Base-by-base conservation (phyloP, 139 green algal species). In the Micractinium conductrix region DNA sequence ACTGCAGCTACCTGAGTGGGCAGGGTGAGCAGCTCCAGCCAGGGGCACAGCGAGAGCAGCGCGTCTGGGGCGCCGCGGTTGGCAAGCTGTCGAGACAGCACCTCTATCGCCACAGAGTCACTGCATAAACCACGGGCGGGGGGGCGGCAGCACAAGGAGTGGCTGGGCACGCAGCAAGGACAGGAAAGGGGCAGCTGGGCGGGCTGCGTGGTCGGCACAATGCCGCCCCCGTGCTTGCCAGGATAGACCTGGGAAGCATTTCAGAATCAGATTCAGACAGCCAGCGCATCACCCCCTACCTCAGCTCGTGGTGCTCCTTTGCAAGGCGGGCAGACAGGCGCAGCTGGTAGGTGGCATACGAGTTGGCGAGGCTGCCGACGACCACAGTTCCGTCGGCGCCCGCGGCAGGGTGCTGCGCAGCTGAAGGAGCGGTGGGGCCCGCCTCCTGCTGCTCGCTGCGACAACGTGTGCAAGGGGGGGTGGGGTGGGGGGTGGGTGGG, bases 21-120 rank as follows among this genome's bases (percentile, higher is more conserved):
- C 38, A 99, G 92, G 78, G 87, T 92, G 22, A 98, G 86, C 86
- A 95, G 95, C 48, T 96, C 91, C 85, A 98, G 94, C 96, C 96
- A 99, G 28, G 96, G 95, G 33, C 91, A 89, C 58, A 99, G 91
- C 81, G 91, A 94, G 37, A 89, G 89, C 68, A 99, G 91, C 70
- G 95, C 90, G 17, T 92, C 86, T 5, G 48, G 42, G 26, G 37
- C 68, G 22, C 38, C 42, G 4, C 24, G 14, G 53, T 62, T 50
- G 22, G 69, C 75, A 68, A 94, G 88, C 87, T 96, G 91, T 21
- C 92, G 90, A 10, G 79, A 89, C 84, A 97, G 90, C 83, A 97
- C 87, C 84, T 99, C 96, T 63, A 97, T 91, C 58, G 92, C 95
- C 84, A 99, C 84, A 17, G 76, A 38, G 30, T 82, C 76, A 28